Percentiles rank a stretch among this genome's conserved stretches.
These are phyloP conservation scores for Eutrema salsugineum DNA, from an alignment of 441 rosid genomes.

Conservation along the genomic window DNA sequence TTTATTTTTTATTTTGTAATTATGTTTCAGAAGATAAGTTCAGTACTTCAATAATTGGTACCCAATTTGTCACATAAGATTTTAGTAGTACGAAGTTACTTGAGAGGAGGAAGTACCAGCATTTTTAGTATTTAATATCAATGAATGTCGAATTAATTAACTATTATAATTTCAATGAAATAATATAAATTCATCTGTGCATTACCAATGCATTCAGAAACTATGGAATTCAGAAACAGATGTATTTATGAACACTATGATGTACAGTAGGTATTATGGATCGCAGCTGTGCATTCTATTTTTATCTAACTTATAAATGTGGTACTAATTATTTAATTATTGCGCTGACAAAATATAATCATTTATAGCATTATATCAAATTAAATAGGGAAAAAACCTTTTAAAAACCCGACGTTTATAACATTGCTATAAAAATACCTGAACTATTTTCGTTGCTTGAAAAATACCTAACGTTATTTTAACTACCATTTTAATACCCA, in stretches of 20 bases:
- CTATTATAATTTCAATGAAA: background rate
- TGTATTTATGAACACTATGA: slow-evolving; percentile 1
- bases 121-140: background rate
- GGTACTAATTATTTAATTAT: background rate
- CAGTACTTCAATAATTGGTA: slow-evolving; percentile 33
- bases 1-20: background rate
- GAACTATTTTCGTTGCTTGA: no score
- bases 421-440: no score
- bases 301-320: slow-evolving; percentile 17
- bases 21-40: slow-evolving; percentile 29
- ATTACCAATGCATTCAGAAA: slow-evolving; percentile 11
- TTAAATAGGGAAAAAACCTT: no score
- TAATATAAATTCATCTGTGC: slow-evolving; percentile 1
- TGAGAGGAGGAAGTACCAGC: slow-evolving; percentile 17
- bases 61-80: slow-evolving; percentile 29
- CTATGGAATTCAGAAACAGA: background rate
- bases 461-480: no score
- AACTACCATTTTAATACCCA: no score
- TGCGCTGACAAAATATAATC: background rate
- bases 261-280: slow-evolving; percentile 23
- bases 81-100: slow-evolving; percentile 28
- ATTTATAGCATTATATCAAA: background rate
- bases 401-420: no score
- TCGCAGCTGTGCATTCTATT: slow-evolving; percentile 29
- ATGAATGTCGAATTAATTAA: background rate